Base-by-base conservation (phyloP, 2,329 filamentous ascomycete genomes). In the Neoarthrinium moseri region DNA sequence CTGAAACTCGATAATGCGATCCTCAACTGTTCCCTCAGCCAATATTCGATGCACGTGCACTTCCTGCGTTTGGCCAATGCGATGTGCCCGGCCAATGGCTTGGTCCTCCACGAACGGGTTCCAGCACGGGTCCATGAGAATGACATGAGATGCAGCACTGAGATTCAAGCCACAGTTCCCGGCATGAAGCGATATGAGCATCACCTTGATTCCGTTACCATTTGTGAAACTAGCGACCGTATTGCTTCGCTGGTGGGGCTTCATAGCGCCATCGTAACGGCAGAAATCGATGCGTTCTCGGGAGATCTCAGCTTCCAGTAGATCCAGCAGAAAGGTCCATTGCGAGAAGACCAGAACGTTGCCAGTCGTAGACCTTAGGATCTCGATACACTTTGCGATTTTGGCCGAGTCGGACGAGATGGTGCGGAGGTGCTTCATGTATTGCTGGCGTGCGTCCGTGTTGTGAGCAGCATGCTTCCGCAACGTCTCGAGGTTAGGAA, bases 21-120 rank as follows among this genome's bases (percentile, higher is more conserved):
- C 91, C 64, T 96, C 91, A 1, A 96, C 87, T 0, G 91, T 96
- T 5, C 81, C 77, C 55, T 83, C 65, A 6, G 92, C 81, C 3
- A 96, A 70, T 20, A 96, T 79, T 4, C 89, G 84, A 62, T 96
- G 90, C 1, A 96, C 86, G 45, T 83, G 77, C 4, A 96, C 91
- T 6, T 83, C 71, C 4, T 77, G 76, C 53, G 75, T 70, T 68
- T 96, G 91, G 1, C 91, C 91, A 55, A 96, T 91, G 8, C 91
- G 86, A 65, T 96, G 87, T 3, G 91, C 89, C 18, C 91, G 86
- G 63, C 95, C 91, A 41, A 96, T 85, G 4, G 91, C 91, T 67
- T 96, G 91, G 66, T 91, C 89, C 68, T 96, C 91, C 38, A 95
- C 86, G 61, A 87, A 95, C 0, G 91, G 91, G 52, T 96, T 96